phyloP scores from a whole-genome alignment of 2,329 filamentous ascomycete species.

The Phyllosticta citrichinensis region DNA sequence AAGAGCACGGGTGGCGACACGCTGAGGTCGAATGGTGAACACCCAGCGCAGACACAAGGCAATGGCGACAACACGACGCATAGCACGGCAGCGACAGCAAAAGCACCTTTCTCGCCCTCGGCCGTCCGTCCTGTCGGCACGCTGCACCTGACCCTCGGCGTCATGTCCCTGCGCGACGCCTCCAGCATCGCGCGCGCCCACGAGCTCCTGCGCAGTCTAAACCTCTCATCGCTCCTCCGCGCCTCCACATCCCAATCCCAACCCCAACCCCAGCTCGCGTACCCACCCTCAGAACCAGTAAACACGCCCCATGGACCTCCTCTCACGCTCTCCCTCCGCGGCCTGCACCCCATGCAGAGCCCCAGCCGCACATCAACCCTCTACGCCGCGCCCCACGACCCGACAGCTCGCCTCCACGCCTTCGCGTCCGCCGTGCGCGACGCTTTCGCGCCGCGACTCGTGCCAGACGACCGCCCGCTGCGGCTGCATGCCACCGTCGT shows the following conservation, averaged over 20 bases:
- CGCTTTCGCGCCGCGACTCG: conserved; percentile 48
- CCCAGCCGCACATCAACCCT: conserved; percentile 51
- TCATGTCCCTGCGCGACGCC: conserved; percentile 60
- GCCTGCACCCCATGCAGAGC: conserved; percentile 51
- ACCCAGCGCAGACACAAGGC: too few relatives aligned
- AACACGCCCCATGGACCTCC: conserved; percentile 16
- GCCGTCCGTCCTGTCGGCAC: conserved; percentile 71
- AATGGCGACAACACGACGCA: too few relatives aligned
- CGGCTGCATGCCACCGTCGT: conserved; percentile 76
- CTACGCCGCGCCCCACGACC: conserved; percentile 53
- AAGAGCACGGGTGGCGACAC: too few relatives aligned
- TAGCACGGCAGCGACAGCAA: conserved; percentile 22
- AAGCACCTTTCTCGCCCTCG: conserved; percentile 45
- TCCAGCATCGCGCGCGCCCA: conserved; percentile 39
- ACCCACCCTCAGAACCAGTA: neutral
- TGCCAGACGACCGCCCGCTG: conserved; percentile 51
- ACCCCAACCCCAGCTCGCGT: neutral
- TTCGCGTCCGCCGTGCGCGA: conserved; percentile 50
- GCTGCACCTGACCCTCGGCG: conserved; percentile 76
- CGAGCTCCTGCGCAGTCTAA: conserved; percentile 30
- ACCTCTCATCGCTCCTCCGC: conserved; percentile 31
- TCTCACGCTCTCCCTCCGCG: conserved; percentile 36
- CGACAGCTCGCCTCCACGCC: conserved; percentile 38
- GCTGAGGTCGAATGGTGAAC: too few relatives aligned
- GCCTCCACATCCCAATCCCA: conserved; percentile 30